Conservation (phyloP, 768 basidiomycete genomes). For the Pleurotus platypus region DNA sequence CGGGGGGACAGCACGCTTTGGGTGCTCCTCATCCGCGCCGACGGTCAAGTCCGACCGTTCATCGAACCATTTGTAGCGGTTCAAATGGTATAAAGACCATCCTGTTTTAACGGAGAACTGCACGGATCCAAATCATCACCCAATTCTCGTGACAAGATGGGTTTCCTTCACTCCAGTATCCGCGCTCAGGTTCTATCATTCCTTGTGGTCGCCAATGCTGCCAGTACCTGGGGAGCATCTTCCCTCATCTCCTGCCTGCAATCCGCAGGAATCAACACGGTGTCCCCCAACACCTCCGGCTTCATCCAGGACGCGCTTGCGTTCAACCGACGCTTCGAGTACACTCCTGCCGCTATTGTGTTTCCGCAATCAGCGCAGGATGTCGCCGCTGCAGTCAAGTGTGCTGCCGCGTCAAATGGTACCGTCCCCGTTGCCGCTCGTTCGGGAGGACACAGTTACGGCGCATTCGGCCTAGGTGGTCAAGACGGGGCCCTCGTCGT, state of each 20-base stretch:
- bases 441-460: conserved; percentile 33
- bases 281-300: not conserved
- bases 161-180: no score
- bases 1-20: no score
- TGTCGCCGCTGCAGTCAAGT: conserved; percentile 1
- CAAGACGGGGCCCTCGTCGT: conserved; percentile 37
- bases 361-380: not conserved
- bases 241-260: not conserved
- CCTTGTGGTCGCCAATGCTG: no score
- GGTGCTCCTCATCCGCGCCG: no score
- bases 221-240: no score
- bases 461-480: conserved; percentile 39
- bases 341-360: conserved; percentile 10
- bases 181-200: no score
- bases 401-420: not conserved
- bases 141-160: no score
- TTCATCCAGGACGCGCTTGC: not conserved
- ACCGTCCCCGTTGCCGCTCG: not conserved
- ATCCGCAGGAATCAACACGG: not conserved
- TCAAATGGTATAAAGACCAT: no score
- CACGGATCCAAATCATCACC: no score
- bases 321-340: conserved; percentile 25
- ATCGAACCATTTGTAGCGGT: no score
- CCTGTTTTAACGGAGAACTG: no score
- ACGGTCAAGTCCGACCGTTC: no score